Evolutionary conservation across 768 basidiomycete genomes (phyloP), one percentile per base, ranked within the genome.

Genomic region (Hypholoma fasciculare): DNA sequence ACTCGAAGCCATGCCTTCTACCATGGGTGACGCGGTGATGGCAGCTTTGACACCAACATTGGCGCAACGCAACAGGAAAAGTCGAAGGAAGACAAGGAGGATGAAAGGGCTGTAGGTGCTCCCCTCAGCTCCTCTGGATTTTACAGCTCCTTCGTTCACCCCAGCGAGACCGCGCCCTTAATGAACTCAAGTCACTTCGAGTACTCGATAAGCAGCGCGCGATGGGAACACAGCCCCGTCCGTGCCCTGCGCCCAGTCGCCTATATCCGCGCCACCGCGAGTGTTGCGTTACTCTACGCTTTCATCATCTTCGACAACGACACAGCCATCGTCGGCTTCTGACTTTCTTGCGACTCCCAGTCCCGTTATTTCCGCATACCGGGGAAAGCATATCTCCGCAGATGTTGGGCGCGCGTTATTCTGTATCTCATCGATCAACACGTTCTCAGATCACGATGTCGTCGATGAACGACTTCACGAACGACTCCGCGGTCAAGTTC

Each of bases 391-490:
- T 48, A 54, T 64, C 1, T 71, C 60, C n/a, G 64, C 65, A 23
- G 72, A 73, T 48, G 61, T 75, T 27, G 80, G 78, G 19, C 76
- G 78, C 79, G 51, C 62, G 77, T 68, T 38, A 49, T 36, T 42
- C 17, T 56, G 26, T 1, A 36, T 19, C 1, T 52, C 27, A 50
- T 20, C 34, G 14, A 52, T 34, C n/a, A 20, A 20, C 6, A 12
- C 27, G 4, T 52, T 13, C 42, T 53, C 12, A 37, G 14, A 99
- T 98, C 72, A 88, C 86, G 68, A 92, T 91, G 69, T 76, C 98
- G 40, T 86, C 91, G 46, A 96, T 97, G 94, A 97, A 96, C 65
- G 97, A 98, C 69, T 98, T 96, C 68, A 92, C 92, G 43, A 96
- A 99, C 64, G 97, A 98, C 69, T 94, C 95, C 3, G 88, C 90